These are phyloP conservation scores for Monilinia fructicola DNA, from an alignment of 2,329 filamentous ascomycete genomes.

Conservation along the genomic window DNA sequence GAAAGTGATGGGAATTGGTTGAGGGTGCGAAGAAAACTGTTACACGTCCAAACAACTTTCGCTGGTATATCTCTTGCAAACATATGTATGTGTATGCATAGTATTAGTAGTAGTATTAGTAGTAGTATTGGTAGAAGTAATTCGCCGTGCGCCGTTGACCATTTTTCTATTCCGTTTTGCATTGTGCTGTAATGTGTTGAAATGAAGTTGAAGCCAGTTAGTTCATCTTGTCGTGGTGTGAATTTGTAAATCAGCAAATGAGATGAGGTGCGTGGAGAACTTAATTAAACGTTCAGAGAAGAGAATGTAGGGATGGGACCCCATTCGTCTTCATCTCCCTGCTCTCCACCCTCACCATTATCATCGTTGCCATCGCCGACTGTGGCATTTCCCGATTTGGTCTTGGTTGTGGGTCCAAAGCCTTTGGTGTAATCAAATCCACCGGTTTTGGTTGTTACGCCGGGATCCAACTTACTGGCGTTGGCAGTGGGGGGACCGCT, in stretches of 20 bases:
- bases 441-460: background rate
- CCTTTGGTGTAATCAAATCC: background rate
- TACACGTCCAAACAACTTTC: conserved; percentile 5
- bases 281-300: background rate
- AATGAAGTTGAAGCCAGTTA: background rate
- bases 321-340: background rate
- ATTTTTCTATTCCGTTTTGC: background rate
- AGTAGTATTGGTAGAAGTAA: background rate
- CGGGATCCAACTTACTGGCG: background rate
- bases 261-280: background rate
- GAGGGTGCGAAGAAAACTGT: background rate
- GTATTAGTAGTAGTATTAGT: background rate
- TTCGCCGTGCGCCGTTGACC: background rate
- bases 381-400: background rate
- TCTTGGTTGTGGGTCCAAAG: background rate
- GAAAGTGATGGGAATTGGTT: background rate
- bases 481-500: background rate
- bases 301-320: conserved; percentile 13
- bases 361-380: background rate
- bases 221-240: background rate
- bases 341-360: background rate
- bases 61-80: conserved; percentile 13
- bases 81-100: background rate
- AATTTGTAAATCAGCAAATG: background rate
- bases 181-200: background rate